phyloP scores from a whole-genome alignment of 352 stramenopile genomes.

The Pythium graminicola region DNA sequence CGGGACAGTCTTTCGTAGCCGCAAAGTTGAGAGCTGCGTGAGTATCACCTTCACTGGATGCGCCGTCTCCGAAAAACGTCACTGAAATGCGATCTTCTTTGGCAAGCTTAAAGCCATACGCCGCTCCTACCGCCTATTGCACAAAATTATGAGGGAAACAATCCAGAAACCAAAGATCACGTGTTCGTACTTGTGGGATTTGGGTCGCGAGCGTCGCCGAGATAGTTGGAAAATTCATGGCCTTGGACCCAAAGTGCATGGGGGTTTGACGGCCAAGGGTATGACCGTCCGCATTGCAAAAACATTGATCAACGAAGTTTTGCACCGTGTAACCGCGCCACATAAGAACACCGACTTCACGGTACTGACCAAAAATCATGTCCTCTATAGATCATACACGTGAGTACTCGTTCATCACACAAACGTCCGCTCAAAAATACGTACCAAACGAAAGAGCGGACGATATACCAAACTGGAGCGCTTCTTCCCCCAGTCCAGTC shows the following conservation, averaged over 20 bases:
- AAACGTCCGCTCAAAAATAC: not conserved
- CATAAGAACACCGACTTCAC: conserved; percentile 96
- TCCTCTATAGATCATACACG: conserved; percentile 45
- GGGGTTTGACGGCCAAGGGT: conserved; percentile 97
- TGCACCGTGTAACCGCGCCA: conserved; percentile 97
- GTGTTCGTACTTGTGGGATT: conserved; percentile 80
- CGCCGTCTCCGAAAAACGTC: conserved; percentile 97
- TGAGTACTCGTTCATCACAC: not conserved
- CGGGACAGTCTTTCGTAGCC: conserved; percentile 91
- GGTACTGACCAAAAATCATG: conserved; percentile 97
- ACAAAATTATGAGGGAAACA: not conserved
- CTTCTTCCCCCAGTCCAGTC: conserved; percentile 92
- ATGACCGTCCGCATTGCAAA: conserved; percentile 94
- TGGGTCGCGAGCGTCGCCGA: conserved; percentile 96
- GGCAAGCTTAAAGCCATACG: conserved; percentile 94
- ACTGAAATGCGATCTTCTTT: conserved; percentile 89
- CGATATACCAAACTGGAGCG: conserved; percentile 92
- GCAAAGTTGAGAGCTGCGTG: conserved; percentile 97
- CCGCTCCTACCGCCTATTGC: conserved; percentile 90
- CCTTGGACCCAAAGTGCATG: conserved; percentile 95
- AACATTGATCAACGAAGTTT: conserved; percentile 95
- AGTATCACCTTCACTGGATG: conserved; percentile 96
- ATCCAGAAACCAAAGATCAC: not conserved
- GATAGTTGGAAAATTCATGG: conserved; percentile 97
- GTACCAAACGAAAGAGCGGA: conserved; percentile 72